A percentile compares a stretch with the other conserved stretches of the same genome.
Evolutionary conservation across 2,329 filamentous ascomycete species (phyloP).

Genomic region (Aspergillus proliferans): DNA sequence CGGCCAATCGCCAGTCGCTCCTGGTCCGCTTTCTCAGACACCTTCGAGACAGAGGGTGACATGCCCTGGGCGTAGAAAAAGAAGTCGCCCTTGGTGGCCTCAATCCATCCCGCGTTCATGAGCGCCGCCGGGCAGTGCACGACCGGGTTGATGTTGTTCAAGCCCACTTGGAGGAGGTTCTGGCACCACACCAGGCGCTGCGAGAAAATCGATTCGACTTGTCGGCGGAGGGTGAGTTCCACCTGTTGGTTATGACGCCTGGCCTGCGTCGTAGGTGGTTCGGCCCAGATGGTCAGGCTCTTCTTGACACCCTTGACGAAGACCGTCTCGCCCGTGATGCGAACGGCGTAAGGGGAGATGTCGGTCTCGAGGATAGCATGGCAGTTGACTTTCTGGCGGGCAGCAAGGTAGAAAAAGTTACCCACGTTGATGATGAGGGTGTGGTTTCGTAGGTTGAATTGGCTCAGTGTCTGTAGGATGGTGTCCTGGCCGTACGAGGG

Average conservation of each 20-base stretch:
- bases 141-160: slow-evolving; percentile 16
- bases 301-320: slow-evolving; percentile 13
- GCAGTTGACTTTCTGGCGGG: slow-evolving; percentile 12
- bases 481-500: slow-evolving; percentile 9
- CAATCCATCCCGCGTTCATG: slow-evolving; percentile 15
- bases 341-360: slow-evolving; percentile 11
- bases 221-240: slow-evolving; percentile 6
- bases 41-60: slow-evolving; percentile 11
- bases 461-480: slow-evolving; percentile 6
- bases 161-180: slow-evolving; percentile 10
- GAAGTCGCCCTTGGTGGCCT: slow-evolving; percentile 13
- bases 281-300: slow-evolving; percentile 12
- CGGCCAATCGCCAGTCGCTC: slow-evolving; percentile 12
- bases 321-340: slow-evolving; percentile 7
- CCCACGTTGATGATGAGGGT: slow-evolving; percentile 14
- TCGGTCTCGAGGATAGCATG: slow-evolving; percentile 12
- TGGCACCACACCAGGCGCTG: slow-evolving; percentile 11
- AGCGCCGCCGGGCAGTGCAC: slow-evolving; percentile 11
- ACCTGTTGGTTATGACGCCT: slow-evolving; percentile 6
- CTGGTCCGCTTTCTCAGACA: slow-evolving; percentile 10
- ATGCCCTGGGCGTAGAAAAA: slow-evolving; percentile 14
- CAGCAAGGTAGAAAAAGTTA: slow-evolving; percentile 15
- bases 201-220: slow-evolving; percentile 10
- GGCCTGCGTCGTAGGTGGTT: slow-evolving; percentile 7
- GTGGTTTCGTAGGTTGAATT: slow-evolving; percentile 11